These are phyloP conservation scores for Mycena rosella DNA, from an alignment of 768 basidiomycete species.

Conservation along the genomic window DNA sequence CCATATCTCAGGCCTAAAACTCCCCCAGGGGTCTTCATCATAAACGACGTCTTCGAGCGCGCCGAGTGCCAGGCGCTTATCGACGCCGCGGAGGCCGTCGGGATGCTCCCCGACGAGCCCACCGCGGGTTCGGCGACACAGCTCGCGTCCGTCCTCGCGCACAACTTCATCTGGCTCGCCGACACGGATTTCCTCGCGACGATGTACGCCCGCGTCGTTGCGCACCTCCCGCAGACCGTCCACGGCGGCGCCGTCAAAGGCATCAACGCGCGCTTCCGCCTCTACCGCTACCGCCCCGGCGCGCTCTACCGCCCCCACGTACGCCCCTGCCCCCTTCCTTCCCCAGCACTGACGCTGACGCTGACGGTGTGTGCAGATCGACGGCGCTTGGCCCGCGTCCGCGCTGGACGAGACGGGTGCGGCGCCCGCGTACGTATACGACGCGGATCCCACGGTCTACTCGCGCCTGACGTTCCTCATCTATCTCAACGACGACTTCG, in stretches of 20 bases:
- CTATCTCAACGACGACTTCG: slow-evolving; percentile 63
- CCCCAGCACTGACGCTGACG: not conserved
- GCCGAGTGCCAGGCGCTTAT: slow-evolving; percentile 61
- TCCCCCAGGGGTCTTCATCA: slow-evolving; percentile 56
- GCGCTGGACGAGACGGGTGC: slow-evolving; percentile 55
- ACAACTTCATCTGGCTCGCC: slow-evolving; percentile 68
- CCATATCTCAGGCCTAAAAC: not conserved
- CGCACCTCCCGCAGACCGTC: slow-evolving; percentile 55
- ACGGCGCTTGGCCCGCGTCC: slow-evolving; percentile 67
- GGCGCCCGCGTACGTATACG: slow-evolving; percentile 60
- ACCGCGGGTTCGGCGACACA: slow-evolving; percentile 59
- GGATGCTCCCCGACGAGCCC: slow-evolving; percentile 65
- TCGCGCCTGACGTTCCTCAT: slow-evolving; percentile 64
- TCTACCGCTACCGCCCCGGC: slow-evolving; percentile 64
- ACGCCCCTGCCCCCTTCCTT: not conserved
- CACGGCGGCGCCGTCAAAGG: slow-evolving; percentile 59
- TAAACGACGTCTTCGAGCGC: slow-evolving; percentile 60
- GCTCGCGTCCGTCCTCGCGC: slow-evolving; percentile 59
- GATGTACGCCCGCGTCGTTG: slow-evolving; percentile 57
- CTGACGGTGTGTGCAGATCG: slow-evolving; percentile 54
- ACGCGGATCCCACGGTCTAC: slow-evolving; percentile 61
- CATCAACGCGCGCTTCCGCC: slow-evolving; percentile 62
- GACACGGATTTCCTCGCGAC: slow-evolving; percentile 56
- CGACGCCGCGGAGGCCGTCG: slow-evolving; percentile 59
- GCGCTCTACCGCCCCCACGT: slow-evolving; percentile 65